Conservation (phyloP, 257 asterid species). For the Ehretia macrophylla region DNA sequence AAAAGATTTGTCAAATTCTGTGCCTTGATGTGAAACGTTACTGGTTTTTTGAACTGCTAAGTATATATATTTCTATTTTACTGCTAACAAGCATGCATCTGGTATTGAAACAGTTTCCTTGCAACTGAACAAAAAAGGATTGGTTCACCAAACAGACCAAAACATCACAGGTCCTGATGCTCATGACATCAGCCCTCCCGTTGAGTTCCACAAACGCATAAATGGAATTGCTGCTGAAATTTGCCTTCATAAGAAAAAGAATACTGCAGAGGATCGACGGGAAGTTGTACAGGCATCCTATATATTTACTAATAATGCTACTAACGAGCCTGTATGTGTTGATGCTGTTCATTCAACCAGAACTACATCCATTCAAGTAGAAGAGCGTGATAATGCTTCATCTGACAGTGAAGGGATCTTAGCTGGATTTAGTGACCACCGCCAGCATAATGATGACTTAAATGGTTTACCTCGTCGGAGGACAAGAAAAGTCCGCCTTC, state of each 20-base stretch:
- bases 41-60: neutral
- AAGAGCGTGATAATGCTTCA: conserved; percentile 32
- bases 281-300: neutral
- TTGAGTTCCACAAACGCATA: neutral
- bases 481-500: conserved; percentile 58
- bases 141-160: neutral
- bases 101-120: neutral
- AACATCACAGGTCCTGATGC: conserved; percentile 1
- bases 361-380: conserved; percentile 22
- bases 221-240: neutral
- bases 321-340: neutral
- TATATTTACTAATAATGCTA: neutral
- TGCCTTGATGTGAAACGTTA: neutral
- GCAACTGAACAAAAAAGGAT: neutral
- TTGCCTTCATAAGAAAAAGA: neutral
- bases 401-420: conserved; percentile 34
- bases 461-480: conserved; percentile 17
- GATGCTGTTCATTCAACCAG: conserved; percentile 15
- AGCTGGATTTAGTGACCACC: neutral
- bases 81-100: neutral
- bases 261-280: conserved; percentile 6
- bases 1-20: neutral
- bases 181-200: neutral
- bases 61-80: neutral
- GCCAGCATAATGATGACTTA: neutral